A percentile compares a stretch with the other conserved stretches of the same genome.
Evolutionary conservation across 2,329 filamentous ascomycete genomes (phyloP).

Genomic region (Cadophora luteo-olivacea): DNA sequence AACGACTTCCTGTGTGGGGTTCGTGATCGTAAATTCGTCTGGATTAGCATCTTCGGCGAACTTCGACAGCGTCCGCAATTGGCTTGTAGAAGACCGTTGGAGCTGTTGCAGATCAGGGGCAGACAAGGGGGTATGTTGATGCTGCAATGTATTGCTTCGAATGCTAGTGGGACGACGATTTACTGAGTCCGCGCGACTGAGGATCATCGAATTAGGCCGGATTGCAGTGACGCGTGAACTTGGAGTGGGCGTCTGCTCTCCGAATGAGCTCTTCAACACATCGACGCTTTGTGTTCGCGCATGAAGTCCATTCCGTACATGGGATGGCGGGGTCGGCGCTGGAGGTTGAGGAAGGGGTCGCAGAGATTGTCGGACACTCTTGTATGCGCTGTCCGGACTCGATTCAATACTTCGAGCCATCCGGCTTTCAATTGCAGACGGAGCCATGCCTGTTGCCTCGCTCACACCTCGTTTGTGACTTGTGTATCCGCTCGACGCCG

Average conservation of each 20-base stretch:
- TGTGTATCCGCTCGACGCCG: conserved; percentile 66
- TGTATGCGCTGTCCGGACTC: conserved; percentile 70
- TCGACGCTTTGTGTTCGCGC: conserved; percentile 64
- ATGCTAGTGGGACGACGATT: conserved; percentile 28
- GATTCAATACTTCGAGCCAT: conserved; percentile 48
- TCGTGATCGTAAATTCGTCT: conserved; percentile 82
- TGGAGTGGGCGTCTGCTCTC: conserved; percentile 34
- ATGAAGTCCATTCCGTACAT: conserved; percentile 42
- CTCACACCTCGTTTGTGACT: conserved; percentile 79
- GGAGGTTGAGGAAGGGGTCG: conserved; percentile 75
- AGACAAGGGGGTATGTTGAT: conserved; percentile 55
- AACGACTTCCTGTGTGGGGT: conserved; percentile 82
- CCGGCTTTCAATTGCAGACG: conserved; percentile 55
- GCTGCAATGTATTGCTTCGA: conserved; percentile 42
- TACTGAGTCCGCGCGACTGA: conserved; percentile 63
- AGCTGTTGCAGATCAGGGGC: conserved; percentile 80
- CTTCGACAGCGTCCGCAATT: conserved; percentile 85
- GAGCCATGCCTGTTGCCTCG: conserved; percentile 66
- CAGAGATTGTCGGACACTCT: conserved; percentile 76
- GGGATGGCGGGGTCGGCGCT: conserved; percentile 51
- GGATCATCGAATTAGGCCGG: conserved; percentile 66
- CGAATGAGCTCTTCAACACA: conserved; percentile 59
- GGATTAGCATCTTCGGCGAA: conserved; percentile 77
- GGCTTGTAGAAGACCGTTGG: conserved; percentile 86
- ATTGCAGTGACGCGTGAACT: conserved; percentile 32